These are phyloP conservation scores for Cercophora newfieldiana DNA, from an alignment of 495 filamentous ascomycete species.

Conservation along the genomic window DNA sequence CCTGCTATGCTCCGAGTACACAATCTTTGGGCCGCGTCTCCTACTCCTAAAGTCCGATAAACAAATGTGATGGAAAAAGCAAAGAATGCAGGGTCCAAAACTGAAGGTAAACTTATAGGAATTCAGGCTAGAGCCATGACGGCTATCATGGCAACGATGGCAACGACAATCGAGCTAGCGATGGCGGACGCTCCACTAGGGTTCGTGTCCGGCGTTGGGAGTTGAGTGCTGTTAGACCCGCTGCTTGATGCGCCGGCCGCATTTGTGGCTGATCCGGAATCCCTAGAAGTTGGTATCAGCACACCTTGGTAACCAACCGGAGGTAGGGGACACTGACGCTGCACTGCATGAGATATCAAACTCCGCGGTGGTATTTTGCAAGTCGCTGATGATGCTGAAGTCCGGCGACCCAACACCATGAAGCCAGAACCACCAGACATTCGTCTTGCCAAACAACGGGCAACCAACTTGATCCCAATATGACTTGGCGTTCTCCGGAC, in stretches of 20 bases:
- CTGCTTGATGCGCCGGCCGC: constrained; percentile 12
- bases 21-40: not conserved
- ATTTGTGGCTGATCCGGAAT: constrained; percentile 7
- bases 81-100: not conserved
- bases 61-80: not conserved
- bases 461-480: constrained; percentile 84
- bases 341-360: constrained; percentile 61
- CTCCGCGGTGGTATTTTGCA: constrained; percentile 54
- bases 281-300: not conserved
- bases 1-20: not conserved
- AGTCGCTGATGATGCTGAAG: constrained; percentile 61
- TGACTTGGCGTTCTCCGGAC: constrained; percentile 65
- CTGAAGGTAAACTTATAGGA: not conserved
- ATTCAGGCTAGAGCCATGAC: not conserved
- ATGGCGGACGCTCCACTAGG: constrained; percentile 20
- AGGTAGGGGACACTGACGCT: constrained; percentile 3
- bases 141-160: constrained; percentile 32
- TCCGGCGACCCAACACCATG: constrained; percentile 59
- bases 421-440: constrained; percentile 77
- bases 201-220: constrained; percentile 20
- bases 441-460: constrained; percentile 62
- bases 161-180: constrained; percentile 29
- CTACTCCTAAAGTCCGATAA: not conserved
- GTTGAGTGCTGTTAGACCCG: not conserved
- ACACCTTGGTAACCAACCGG: not conserved